Evolutionary conservation across 139 green algal species (phyloP).

Genomic region (Mesotaenium endlicherianum): DNA sequence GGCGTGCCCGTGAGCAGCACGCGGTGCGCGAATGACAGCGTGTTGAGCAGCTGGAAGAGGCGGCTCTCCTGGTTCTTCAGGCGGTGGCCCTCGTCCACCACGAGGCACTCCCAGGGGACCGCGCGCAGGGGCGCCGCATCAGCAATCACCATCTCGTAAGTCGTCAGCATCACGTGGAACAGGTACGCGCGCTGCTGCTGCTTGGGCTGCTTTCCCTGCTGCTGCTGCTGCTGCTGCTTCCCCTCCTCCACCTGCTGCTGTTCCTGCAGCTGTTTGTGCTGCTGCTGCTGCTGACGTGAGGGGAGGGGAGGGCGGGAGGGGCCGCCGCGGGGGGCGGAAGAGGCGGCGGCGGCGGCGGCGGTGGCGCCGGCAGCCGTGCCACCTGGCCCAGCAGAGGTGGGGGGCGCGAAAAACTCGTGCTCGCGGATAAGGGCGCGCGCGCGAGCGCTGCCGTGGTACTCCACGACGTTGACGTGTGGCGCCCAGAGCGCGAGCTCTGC

Average conservation of each 20-base stretch:
- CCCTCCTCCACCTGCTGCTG: no score
- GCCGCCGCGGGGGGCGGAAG: not conserved
- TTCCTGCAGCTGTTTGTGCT: no score
- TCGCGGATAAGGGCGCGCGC: constrained; percentile 63
- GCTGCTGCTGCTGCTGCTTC: not conserved
- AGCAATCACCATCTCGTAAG: constrained; percentile 86
- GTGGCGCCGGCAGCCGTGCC: not conserved
- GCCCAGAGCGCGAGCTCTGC: constrained; percentile 81
- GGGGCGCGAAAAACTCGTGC: constrained; percentile 62
- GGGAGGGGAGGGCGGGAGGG: not conserved
- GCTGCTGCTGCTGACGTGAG: no score
- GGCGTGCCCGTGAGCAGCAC: constrained; percentile 89
- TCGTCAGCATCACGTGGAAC: constrained; percentile 83
- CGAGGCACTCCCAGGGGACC: constrained; percentile 66
- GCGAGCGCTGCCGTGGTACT: constrained; percentile 43
- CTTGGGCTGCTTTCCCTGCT: not conserved
- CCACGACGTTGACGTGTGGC: constrained; percentile 66
- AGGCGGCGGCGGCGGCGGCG: not conserved
- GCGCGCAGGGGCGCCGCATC: constrained; percentile 59
- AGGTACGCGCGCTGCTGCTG: constrained; percentile 43
- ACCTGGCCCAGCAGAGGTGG: no score
- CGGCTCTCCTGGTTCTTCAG: constrained; percentile 78
- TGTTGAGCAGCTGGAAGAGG: constrained; percentile 43
- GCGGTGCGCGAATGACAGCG: constrained; percentile 68
- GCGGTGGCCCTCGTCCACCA: constrained; percentile 78